A percentile compares a stretch with the other conserved stretches of the same genome.
Conservation (phyloP, 768 basidiomycete genomes). For the Pisolithus tinctorius region DNA sequence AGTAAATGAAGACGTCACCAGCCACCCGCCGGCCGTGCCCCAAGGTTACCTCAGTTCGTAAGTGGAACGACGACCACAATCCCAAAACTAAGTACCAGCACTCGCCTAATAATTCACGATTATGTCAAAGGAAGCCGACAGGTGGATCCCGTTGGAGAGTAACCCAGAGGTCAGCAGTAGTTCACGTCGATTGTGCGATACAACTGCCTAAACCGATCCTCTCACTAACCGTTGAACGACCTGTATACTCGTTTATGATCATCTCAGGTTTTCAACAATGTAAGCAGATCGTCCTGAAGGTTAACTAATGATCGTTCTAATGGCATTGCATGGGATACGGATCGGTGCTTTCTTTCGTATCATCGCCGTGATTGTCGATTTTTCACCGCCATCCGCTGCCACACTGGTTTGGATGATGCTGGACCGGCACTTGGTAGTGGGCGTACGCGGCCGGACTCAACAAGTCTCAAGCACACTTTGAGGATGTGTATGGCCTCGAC, state of each 20-base stretch:
- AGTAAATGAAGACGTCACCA: background rate
- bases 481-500: constrained; percentile 72
- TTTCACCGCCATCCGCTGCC: background rate
- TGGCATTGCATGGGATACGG: background rate
- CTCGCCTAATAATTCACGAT: background rate
- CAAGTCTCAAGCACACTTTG: constrained; percentile 43
- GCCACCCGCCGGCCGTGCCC: background rate
- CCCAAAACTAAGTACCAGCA: background rate
- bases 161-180: constrained; percentile 46
- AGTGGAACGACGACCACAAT: no score
- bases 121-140: constrained; percentile 20
- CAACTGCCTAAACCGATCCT: background rate
- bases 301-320: background rate
- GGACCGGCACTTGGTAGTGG: constrained; percentile 40
- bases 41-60: no score
- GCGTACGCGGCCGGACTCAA: constrained; percentile 61
- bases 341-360: background rate
- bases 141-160: constrained; percentile 79
- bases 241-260: background rate
- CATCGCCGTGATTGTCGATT: background rate
- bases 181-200: constrained; percentile 4
- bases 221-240: background rate
- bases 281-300: constrained; percentile 5
- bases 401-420: background rate
- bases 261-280: constrained; percentile 25